Percentiles rank a stretch among this genome's conserved stretches.
Conservation (phyloP, 2,329 filamentous ascomycete genomes). For the Fusarium torulosum region DNA sequence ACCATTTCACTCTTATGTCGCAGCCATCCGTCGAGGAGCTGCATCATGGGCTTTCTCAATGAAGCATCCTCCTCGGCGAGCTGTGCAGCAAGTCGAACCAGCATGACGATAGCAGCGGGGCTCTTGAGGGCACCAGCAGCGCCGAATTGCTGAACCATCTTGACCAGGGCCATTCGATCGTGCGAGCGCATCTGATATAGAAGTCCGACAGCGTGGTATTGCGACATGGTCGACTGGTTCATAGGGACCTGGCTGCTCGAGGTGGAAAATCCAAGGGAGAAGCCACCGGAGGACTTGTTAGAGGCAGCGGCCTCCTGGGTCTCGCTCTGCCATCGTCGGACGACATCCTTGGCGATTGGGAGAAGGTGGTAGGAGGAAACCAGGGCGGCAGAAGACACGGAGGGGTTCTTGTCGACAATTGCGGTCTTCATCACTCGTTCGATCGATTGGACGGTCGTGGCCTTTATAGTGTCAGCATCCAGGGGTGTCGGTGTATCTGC, state of each 20-base stretch:
- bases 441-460: constrained; percentile 95
- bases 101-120: constrained; percentile 89
- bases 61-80: constrained; percentile 92
- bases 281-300: constrained; percentile 88
- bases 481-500: constrained; percentile 36
- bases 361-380: constrained; percentile 98
- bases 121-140: constrained; percentile 93
- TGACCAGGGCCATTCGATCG: constrained; percentile 97
- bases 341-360: constrained; percentile 94
- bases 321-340: constrained; percentile 97
- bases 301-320: constrained; percentile 96
- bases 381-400: constrained; percentile 93
- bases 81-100: constrained; percentile 92
- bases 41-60: constrained; percentile 95
- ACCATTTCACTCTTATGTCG: constrained; percentile 99
- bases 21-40: constrained; percentile 94
- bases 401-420: constrained; percentile 98
- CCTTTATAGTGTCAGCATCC: constrained; percentile 64
- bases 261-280: constrained; percentile 91
- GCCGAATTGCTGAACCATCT: constrained; percentile 99
- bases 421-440: constrained; percentile 99
- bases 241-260: constrained; percentile 80
- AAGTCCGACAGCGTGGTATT: constrained; percentile 98
- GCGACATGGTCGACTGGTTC: constrained; percentile 96
- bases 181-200: constrained; percentile 98